Base-by-base conservation (phyloP, 2,329 filamentous ascomycete genomes). In the Colletotrichum liaoningense region DNA sequence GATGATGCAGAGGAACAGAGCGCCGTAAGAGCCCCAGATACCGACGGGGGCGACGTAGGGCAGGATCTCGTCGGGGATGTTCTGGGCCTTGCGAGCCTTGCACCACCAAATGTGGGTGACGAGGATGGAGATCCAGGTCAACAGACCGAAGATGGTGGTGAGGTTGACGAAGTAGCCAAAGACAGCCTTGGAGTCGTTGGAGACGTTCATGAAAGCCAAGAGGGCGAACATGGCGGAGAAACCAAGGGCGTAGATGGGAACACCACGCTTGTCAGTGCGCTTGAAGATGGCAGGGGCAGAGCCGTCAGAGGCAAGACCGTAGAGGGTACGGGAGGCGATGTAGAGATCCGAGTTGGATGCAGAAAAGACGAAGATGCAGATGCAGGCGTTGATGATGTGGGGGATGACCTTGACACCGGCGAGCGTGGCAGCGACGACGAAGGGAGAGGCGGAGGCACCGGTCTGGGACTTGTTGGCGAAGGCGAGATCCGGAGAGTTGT, bases 281-380 rank as follows among this genome's bases (percentile, higher is more conserved):
- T 91, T 90, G 81, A 97, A 91, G 81, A 96, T 90, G 73, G 85
- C 85, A 0, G 94, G 94, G 0, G 94, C 94, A 54, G 93, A 90
- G 52, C 91, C 90, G 78, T 94, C 92, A 8, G 90, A 88, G 1
- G 94, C 91, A 7, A 96, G 88, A 72, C 92, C 93, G 81, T 94
- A 93, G 67, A 95, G 87, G 7, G 91, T 94, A 67, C 93, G 91
- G 75, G 90, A 93, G 24, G 92, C 93, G 77, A 91, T 94, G 87
- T 95, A 95, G 28, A 95, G 84, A 83, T 95, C 93, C 1, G 92
- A 94, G 86, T 95, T 95, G 75, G 92, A 89, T 16, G 93, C 93
- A 14, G 91, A 93, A 83, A 95, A 94, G 77, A 94, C 93, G 79
- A 95, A 95, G 75, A 94, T 80, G 74, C 94, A 84, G 76, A 95